Conservation (phyloP, 2,329 filamentous ascomycete species). For the Penicillium sp. region DNA sequence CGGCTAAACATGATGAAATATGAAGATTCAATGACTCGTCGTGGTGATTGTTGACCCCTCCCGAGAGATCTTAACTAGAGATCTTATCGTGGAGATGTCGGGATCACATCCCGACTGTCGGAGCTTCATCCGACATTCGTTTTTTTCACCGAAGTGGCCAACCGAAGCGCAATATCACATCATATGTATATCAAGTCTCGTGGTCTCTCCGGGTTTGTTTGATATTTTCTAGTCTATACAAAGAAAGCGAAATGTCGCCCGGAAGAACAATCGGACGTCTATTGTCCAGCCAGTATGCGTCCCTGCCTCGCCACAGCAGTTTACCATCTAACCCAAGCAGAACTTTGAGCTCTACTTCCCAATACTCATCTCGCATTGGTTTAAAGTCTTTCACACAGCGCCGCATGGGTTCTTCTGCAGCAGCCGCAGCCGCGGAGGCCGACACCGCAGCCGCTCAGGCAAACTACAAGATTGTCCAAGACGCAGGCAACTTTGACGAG, state of each 20-base stretch:
- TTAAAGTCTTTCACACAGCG: background rate
- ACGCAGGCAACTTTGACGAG: conserved; percentile 28
- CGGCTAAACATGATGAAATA: background rate
- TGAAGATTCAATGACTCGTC: background rate
- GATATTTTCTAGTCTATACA: too few species aligned
- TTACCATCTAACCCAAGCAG: conserved; percentile 1
- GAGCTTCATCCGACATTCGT: background rate
- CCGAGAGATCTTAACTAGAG: background rate
- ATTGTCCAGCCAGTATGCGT: conserved; percentile 5
- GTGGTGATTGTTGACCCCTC: background rate
- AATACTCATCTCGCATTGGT: background rate
- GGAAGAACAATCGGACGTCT: background rate
- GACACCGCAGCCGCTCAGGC: conserved; percentile 7
- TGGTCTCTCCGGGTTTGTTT: background rate
- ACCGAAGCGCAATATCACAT: background rate
- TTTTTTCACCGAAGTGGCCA: background rate
- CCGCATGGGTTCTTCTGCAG: conserved; percentile 9
- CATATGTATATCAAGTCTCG: background rate
- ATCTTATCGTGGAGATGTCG: background rate
- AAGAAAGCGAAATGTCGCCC: background rate
- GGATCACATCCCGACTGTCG: background rate
- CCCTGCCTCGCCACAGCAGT: background rate
- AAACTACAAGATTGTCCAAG: conserved; percentile 24
- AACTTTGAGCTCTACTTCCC: background rate
- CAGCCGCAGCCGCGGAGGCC: background rate